Percentiles rank a stretch among this genome's conserved stretches.
phyloP scores from a whole-genome alignment of 1,139 yeast species.

The Williopsis jadinii region DNA sequence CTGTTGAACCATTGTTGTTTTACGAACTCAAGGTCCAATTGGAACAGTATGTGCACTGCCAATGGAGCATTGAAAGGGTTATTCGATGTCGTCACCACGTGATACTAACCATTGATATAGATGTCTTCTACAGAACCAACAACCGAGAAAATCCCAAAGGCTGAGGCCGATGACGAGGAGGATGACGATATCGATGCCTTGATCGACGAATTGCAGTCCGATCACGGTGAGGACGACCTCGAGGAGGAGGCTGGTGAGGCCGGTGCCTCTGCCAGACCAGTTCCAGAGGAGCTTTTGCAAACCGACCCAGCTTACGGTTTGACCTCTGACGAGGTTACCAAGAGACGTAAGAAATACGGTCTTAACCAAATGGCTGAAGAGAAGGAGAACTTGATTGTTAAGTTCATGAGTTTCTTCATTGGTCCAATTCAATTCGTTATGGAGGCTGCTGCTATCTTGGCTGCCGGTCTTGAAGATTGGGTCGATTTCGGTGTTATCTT shows the following conservation, averaged over 20 bases:
- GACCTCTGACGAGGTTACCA: slow-evolving; percentile 69
- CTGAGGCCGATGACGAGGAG: slow-evolving; percentile 42
- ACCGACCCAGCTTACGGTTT: slow-evolving; percentile 84
- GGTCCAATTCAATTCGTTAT: slow-evolving; percentile 99
- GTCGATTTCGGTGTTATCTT: slow-evolving; percentile 98
- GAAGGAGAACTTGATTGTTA: slow-evolving; percentile 71
- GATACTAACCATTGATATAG: slow-evolving; percentile 8
- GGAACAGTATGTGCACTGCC: too few relatives aligned
- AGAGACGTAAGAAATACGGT: slow-evolving; percentile 92
- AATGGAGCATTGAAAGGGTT: too few relatives aligned
- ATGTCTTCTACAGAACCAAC: slow-evolving; percentile 29
- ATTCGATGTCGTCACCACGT: too few relatives aligned
- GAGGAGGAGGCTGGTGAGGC: slow-evolving; percentile 31
- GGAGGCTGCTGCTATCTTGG: slow-evolving; percentile 97
- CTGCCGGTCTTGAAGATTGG: slow-evolving; percentile 99
- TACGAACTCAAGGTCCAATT: too few relatives aligned
- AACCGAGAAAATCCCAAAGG: slow-evolving; percentile 32
- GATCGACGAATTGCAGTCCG: slow-evolving; percentile 83
- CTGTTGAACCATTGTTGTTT: too few relatives aligned
- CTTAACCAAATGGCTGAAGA: slow-evolving; percentile 94
- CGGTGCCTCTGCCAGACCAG: slow-evolving; percentile 47
- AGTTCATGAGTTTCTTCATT: slow-evolving; percentile 87
- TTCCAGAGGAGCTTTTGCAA: slow-evolving; percentile 84
- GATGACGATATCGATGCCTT: slow-evolving; percentile 87
- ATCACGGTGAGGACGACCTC: slow-evolving; percentile 53